Evolutionary conservation across 176 grass and related monocot species (phyloP), one percentile per base, ranked within the genome.

Genomic region (Metroxylon sagu): DNA sequence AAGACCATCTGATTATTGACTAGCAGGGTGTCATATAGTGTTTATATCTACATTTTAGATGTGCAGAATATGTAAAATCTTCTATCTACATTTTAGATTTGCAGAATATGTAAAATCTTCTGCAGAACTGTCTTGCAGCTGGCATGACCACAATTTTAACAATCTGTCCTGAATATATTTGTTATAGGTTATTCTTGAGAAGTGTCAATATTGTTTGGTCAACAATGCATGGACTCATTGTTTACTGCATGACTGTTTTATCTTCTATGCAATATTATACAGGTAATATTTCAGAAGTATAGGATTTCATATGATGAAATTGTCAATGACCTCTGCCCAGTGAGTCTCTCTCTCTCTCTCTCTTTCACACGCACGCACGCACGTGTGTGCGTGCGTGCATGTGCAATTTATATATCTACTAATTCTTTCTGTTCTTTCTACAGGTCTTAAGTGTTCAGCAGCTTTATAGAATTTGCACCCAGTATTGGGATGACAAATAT

Each of bases 401-500:
- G 53, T 48, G 12, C 49, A 54, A 16, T 59, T 12, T 51, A 14
- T n/a, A 25, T 50, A 49, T n/a, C 15, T 51, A 68, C 39, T 30
- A 52, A 61, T 71, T 21, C 56, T 49, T 61, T 68, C 18, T 60
- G 64, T 15, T 74, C 63, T 61, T 69, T 86, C 35, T 82, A 71
- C 67, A 95, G 90, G 77, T 77, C 56, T 74, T 97, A 80, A 91
- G 62, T 70, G 84, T 88, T 55, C 87, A 85, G 66, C 92, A 97
- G 75, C 68, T 97, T 7, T 91, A 97, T 52, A 97, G 82, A 82
- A 90, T 97, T 72, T 88, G 87, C 85, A 97, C 80, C 2, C 92
- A 97, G 49, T 97, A 91, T 61, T 88, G 81, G 75, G 92, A 97
- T 85, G 92, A 97, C 48, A 97, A 97, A 77, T 91, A 97, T 68